These are phyloP conservation scores for Sphagnurus paluster DNA, from an alignment of 1,284 basidiomycete species.

Conservation along the genomic window DNA sequence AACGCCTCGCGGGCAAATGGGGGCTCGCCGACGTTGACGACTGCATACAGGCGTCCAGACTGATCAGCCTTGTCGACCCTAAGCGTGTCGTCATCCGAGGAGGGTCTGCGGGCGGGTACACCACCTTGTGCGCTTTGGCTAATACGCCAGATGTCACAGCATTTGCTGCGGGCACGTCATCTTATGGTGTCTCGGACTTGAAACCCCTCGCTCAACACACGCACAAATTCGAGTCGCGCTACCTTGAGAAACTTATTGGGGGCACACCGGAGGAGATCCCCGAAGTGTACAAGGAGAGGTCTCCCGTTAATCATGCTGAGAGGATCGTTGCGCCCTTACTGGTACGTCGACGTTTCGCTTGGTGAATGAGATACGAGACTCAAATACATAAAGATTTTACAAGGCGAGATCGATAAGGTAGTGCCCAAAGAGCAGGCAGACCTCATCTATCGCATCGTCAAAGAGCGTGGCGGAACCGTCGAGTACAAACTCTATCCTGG, in stretches of 20 bases:
- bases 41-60: constrained; percentile 51
- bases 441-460: constrained; percentile 43
- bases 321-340: constrained; percentile 52
- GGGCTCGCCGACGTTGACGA: constrained; percentile 68
- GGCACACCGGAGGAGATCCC: constrained; percentile 47
- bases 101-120: constrained; percentile 63
- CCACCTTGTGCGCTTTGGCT: constrained; percentile 52
- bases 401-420: constrained; percentile 55
- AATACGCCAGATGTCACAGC: constrained; percentile 32
- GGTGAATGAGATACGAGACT: constrained; percentile 1
- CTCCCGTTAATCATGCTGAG: constrained; percentile 50
- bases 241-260: constrained; percentile 55
- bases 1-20: constrained; percentile 64
- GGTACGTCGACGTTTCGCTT: constrained; percentile 34
- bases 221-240: constrained; percentile 68
- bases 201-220: constrained; percentile 48
- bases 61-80: constrained; percentile 50
- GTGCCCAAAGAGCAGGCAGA: constrained; percentile 60
- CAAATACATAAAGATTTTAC: constrained; percentile 41
- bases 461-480: constrained; percentile 39
- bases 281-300: constrained; percentile 50
- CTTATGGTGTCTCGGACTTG: constrained; percentile 60
- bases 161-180: constrained; percentile 50
- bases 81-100: constrained; percentile 62
- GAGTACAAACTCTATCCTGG: constrained; percentile 51